phyloP scores from a whole-genome alignment of 257 asterid genomes.

The Striga asiatica region DNA sequence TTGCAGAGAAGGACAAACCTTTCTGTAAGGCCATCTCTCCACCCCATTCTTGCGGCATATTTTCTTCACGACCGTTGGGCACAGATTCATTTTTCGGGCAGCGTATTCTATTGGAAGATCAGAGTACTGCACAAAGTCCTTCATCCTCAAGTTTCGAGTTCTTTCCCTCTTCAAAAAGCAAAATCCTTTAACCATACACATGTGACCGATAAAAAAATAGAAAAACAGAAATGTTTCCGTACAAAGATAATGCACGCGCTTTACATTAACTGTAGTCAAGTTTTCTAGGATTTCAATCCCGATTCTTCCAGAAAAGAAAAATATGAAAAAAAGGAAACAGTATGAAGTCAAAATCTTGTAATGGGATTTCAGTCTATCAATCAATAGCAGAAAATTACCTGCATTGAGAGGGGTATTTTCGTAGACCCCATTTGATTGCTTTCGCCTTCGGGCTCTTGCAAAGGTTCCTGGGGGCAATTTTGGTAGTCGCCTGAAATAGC shows the following conservation, averaged over 20 bases:
- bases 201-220: no score
- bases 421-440: slow-evolving; percentile 4
- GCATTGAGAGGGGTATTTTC: slow-evolving; percentile 45
- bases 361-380: no score
- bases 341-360: no score
- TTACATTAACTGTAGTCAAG: no score
- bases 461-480: slow-evolving; percentile 8
- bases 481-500: slow-evolving; percentile 18
- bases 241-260: no score
- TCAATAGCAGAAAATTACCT: slow-evolving; percentile 38
- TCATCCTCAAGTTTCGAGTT: slow-evolving; percentile 51
- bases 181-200: no score
- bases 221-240: no score
- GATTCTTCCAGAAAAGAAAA: no score
- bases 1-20: slow-evolving; percentile 26
- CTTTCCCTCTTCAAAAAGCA: slow-evolving; percentile 80
- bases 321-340: no score
- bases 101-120: slow-evolving; percentile 52
- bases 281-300: no score
- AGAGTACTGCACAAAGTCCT: slow-evolving; percentile 43
- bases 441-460: slow-evolving; percentile 10
- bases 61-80: slow-evolving; percentile 81
- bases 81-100: slow-evolving; percentile 46
- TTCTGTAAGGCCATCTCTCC: slow-evolving; percentile 72
- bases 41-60: slow-evolving; percentile 66